These are phyloP conservation scores for Ascomycota sp. DNA, from an alignment of 2,329 filamentous ascomycete genomes.

Conservation along the genomic window DNA sequence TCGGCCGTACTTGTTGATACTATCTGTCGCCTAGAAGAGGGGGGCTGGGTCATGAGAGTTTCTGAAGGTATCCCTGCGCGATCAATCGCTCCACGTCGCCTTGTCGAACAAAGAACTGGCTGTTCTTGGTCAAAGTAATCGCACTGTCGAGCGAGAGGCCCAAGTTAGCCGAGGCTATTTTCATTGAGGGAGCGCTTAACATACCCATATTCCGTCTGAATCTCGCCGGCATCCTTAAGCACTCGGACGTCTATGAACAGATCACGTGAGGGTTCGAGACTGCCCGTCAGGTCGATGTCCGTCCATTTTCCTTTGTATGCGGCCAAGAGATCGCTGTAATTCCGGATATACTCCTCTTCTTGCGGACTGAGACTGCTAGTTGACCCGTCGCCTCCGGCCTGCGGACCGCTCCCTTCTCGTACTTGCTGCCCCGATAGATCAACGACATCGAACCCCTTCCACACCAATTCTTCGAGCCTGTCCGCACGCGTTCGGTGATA, in stretches of 20 bases:
- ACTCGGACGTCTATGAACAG: constrained; percentile 94
- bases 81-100: constrained; percentile 91
- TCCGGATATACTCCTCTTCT: constrained; percentile 86
- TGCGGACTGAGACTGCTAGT: constrained; percentile 78
- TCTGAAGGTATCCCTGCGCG: constrained; percentile 83
- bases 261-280: constrained; percentile 81
- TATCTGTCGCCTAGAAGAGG: too few relatives aligned
- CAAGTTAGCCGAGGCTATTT: constrained; percentile 4
- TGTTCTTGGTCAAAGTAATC: constrained; percentile 93
- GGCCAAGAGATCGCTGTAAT: constrained; percentile 81
- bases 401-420: constrained; percentile 13
- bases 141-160: constrained; percentile 31
- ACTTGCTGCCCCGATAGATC: constrained; percentile 44
- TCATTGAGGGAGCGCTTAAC: constrained; percentile 11
- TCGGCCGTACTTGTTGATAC: not conserved
- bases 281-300: constrained; percentile 87
- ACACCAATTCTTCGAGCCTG: constrained; percentile 83
- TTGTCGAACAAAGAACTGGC: constrained; percentile 90
- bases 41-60: constrained; percentile 41
- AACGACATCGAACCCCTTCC: constrained; percentile 69
- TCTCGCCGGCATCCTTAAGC: constrained; percentile 90
- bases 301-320: constrained; percentile 98
- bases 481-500: constrained; percentile 84
- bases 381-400: constrained; percentile 23
- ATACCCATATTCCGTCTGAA: constrained; percentile 96